phyloP scores from a whole-genome alignment of 805 yeast species.

The Priceomyces castillae region DNA sequence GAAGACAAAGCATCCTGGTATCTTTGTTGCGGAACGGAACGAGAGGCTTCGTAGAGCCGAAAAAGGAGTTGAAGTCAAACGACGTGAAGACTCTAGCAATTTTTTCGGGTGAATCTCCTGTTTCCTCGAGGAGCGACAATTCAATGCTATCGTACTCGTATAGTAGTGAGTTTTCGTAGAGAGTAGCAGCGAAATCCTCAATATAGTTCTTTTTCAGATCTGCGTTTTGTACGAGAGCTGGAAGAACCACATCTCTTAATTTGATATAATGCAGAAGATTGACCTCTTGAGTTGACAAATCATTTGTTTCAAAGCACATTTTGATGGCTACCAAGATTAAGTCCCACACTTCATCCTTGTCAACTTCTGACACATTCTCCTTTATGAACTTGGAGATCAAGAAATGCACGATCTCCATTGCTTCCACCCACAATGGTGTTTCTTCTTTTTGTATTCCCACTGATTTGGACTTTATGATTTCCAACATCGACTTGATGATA shows the following conservation, averaged over 20 bases:
- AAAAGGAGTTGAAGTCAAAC: constrained; percentile 48
- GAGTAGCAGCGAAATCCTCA: constrained; percentile 41
- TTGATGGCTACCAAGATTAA: constrained; percentile 40
- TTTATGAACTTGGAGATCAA: constrained; percentile 32
- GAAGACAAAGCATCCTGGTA: constrained; percentile 56
- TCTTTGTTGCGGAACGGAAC: constrained; percentile 39
- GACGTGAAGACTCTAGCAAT: constrained; percentile 36
- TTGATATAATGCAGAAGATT: constrained; percentile 45
- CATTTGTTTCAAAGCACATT: constrained; percentile 36
- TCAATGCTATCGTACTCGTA: constrained; percentile 60
- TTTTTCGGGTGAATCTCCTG: constrained; percentile 25
- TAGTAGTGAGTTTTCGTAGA: constrained; percentile 60
- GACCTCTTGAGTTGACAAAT: constrained; percentile 36
- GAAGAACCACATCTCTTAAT: constrained; percentile 42
- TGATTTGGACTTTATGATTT: constrained; percentile 46
- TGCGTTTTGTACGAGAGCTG: constrained; percentile 25
- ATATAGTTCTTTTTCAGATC: constrained; percentile 25
- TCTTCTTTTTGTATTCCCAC: constrained; percentile 27
- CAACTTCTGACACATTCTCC: constrained; percentile 8
- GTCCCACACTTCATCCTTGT: constrained; percentile 34
- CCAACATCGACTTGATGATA: constrained; percentile 49
- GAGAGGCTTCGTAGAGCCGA: constrained; percentile 62
- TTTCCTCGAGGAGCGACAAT: constrained; percentile 20
- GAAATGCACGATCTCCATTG: constrained; percentile 39
- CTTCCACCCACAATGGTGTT: constrained; percentile 53